Conservation (phyloP, 2,329 filamentous ascomycete genomes). For the Fusarium proliferatum region DNA sequence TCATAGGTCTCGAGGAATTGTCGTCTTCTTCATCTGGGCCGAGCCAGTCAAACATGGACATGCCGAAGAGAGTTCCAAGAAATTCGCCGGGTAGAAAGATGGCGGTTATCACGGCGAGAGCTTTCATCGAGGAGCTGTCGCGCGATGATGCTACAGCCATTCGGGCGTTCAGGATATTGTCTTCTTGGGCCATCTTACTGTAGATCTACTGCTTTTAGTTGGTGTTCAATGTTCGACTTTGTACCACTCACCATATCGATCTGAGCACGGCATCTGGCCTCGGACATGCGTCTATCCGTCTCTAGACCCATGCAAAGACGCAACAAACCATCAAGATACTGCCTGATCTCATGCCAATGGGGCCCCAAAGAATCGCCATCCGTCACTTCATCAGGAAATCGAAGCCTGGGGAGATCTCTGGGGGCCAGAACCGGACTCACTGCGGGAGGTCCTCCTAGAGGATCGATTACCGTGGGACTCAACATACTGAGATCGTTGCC, state of each 20-base stretch:
- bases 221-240: neutral
- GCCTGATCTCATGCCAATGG: constrained; percentile 60
- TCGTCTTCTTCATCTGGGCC: constrained; percentile 48
- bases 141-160: constrained; percentile 55
- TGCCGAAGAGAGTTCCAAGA: constrained; percentile 58
- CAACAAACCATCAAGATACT: constrained; percentile 58
- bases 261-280: constrained; percentile 58
- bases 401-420: constrained; percentile 30
- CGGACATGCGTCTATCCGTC: constrained; percentile 59
- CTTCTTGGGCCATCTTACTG: constrained; percentile 61
- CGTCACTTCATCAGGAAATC: constrained; percentile 21
- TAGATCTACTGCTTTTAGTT: constrained; percentile 52
- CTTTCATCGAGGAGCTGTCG: constrained; percentile 61
- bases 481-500: constrained; percentile 43
- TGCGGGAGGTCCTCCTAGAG: constrained; percentile 39
- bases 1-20: neutral
- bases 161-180: constrained; percentile 58
- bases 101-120: constrained; percentile 59
- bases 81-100: constrained; percentile 61
- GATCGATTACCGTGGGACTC: constrained; percentile 38
- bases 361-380: constrained; percentile 47
- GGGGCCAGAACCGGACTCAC: constrained; percentile 44
- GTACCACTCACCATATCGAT: constrained; percentile 56
- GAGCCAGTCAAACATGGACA: constrained; percentile 61
- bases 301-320: constrained; percentile 58